Base-by-base conservation (phyloP, 768 basidiomycete species). In the Krasilnikovozyma curviuscula region DNA sequence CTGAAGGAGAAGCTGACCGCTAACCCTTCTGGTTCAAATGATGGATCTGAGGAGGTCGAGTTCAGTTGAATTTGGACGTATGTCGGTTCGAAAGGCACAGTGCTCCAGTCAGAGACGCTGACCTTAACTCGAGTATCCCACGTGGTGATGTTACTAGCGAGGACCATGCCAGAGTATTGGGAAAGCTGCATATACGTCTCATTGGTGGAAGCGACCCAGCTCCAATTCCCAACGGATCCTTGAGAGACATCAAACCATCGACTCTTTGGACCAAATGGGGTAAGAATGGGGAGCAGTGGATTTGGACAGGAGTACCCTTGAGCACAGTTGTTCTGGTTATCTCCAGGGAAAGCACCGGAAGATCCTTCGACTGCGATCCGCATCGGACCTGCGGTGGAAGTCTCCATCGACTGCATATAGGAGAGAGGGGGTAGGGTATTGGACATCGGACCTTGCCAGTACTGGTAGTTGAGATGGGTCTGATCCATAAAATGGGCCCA, bases 401-500 rank as follows among this genome's bases (percentile, higher is more conserved):
- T 75, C 71, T 33, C 70, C 65, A 40, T 69, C 71, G 39, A 75
- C 62, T 59, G 53, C 44, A 55, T 39, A 24, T 39, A 59, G 10
- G 44, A 44, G 27, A 62, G 41, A 8, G 58, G 56, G 1, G 63
- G 61, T 19, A 62, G 40, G 70, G 72, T 71, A 60, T 80, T 73
- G 13, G 70, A 68, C 72, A 74, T 74, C 4, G 78, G 77, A 56
- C 64, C 76, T 52, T 81, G 78, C 75, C 78, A 79, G 61, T 80
- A 78, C 52, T 69, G 73, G 52, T 76, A 79, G 46, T 71, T 71
- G 49, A 75, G 57, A 61, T 74, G 76, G n/a, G 77, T 76, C 58
- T 79, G 77, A 57, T 77, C 75, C 74, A 81, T 77, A 55, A 52
- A 74, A 72, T 75, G 75, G 54, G 73, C 68, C 77, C 78, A 78